Evolutionary conservation across 495 filamentous ascomycete species (phyloP), one percentile per base, ranked within the genome.

Genomic region (Penicillium soppii): DNA sequence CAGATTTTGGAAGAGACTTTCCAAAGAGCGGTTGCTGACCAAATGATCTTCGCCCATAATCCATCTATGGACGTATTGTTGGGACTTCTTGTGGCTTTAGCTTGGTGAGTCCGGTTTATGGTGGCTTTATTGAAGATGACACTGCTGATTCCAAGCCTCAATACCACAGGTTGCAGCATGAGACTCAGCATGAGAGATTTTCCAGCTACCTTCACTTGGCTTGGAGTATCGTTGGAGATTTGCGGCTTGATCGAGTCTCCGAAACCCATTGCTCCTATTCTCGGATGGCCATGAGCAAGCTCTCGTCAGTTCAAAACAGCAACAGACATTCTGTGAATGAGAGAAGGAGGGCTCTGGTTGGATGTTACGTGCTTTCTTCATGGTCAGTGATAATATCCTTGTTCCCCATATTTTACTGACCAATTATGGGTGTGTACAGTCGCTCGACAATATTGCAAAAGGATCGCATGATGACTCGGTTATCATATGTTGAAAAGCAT

Each of bases 1-100:
- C 19, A 40, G 38, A 43, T 53, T 7, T 29, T 59, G 19, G 57
- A 59, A 25, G 57, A 56, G 26, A 38, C 54, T 29, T 47, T 20
- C 1, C 41, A 43, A 19, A 12, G 1, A 12, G 41, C 41, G 16
- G 41, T 43, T 27, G 41, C 41, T 19, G 41, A 43, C 19, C 41
- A 17, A 23, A 32, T 36, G 23, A 50, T 23, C 21, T 33, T 42
- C 46, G 22, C 25, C 38, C 30, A 42, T 48, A 16, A 35, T 51
- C 41, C 41, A 43, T 43, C 41, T 1, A 43, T 48, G 35, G 46
- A 48, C 6, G n/a, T 43, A 12, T 29, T 43, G 16, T 25, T 17
- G 16, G 41, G 41, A 21, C 25, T 43, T 2, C 41, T 43, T 19
- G 25, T 43, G n/a, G 41, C 41, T 20, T 30, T 43, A 25, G 41